phyloP scores from a whole-genome alignment of 176 grass and related monocot species.

The Phyllostachys edulis region DNA sequence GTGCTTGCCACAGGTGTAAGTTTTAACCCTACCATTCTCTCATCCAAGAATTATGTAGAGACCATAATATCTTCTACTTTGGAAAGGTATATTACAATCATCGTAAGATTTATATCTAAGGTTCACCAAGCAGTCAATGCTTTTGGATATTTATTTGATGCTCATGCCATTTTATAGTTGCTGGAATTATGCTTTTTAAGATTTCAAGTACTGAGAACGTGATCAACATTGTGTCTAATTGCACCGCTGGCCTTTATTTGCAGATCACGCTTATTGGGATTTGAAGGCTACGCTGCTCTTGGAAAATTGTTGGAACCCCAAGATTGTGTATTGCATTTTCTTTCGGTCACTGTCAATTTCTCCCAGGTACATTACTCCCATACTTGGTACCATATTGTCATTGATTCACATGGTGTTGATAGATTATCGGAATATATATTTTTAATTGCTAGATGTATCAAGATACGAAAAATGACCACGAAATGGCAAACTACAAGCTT shows the following conservation, averaged over 20 bases:
- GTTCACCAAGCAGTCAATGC: not conserved
- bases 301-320: conserved; percentile 93
- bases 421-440: not conserved
- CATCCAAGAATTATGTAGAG: not conserved
- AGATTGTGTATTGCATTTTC: conserved; percentile 88
- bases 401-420: not conserved
- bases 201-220: too few relatives aligned
- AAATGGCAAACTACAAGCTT: not conserved
- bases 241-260: conserved; percentile 17
- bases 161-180: too few relatives aligned
- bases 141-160: too few relatives aligned
- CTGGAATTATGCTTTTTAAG: too few relatives aligned
- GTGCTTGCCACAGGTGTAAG: too few relatives aligned
- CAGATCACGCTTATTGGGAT: conserved; percentile 91
- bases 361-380: too few relatives aligned
- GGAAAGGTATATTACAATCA: not conserved
- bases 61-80: not conserved
- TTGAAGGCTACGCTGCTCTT: conserved; percentile 95
- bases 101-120: not conserved
- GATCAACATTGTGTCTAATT: not conserved
- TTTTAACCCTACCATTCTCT: not conserved
- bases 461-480: not conserved
- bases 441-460: not conserved
- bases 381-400: not conserved
- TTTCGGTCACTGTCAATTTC: conserved; percentile 93